These are phyloP conservation scores for Atkinsonella hypoxylon DNA, from an alignment of 2,329 filamentous ascomycete genomes.

Conservation along the genomic window DNA sequence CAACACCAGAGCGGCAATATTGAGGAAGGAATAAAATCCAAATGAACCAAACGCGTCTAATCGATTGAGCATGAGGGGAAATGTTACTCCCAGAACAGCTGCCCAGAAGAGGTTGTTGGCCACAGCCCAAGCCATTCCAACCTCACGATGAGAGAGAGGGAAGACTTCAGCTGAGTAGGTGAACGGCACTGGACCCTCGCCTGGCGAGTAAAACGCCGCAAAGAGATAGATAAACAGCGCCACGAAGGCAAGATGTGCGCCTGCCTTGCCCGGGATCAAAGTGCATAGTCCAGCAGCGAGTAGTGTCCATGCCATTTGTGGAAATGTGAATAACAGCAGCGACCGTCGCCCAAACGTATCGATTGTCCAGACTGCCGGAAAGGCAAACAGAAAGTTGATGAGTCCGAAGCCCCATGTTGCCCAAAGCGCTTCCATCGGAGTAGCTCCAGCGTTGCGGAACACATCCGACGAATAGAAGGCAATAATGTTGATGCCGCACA, in stretches of 20 bases:
- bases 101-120: constrained; percentile 53
- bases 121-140: constrained; percentile 60
- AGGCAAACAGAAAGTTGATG: constrained; percentile 46
- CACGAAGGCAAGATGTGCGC: constrained; percentile 31
- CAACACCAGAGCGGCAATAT: constrained; percentile 40
- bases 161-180: constrained; percentile 60
- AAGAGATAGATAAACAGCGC: constrained; percentile 46
- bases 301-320: constrained; percentile 30
- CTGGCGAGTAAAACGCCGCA: constrained; percentile 36
- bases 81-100: constrained; percentile 49
- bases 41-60: constrained; percentile 38
- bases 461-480: constrained; percentile 62
- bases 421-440: constrained; percentile 42
- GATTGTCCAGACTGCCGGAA: constrained; percentile 47
- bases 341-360: constrained; percentile 44
- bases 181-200: constrained; percentile 56
- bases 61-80: constrained; percentile 41
- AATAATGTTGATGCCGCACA: constrained; percentile 62
- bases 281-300: constrained; percentile 36
- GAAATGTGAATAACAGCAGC: constrained; percentile 31
- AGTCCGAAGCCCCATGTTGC: constrained; percentile 47
- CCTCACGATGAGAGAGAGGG: constrained; percentile 56
- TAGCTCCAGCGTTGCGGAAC: constrained; percentile 45
- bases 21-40: constrained; percentile 42
- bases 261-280: constrained; percentile 29